Evolutionary conservation across 2,329 filamentous ascomycete genomes (phyloP).

Genomic region (Albophoma yamanashiensis): DNA sequence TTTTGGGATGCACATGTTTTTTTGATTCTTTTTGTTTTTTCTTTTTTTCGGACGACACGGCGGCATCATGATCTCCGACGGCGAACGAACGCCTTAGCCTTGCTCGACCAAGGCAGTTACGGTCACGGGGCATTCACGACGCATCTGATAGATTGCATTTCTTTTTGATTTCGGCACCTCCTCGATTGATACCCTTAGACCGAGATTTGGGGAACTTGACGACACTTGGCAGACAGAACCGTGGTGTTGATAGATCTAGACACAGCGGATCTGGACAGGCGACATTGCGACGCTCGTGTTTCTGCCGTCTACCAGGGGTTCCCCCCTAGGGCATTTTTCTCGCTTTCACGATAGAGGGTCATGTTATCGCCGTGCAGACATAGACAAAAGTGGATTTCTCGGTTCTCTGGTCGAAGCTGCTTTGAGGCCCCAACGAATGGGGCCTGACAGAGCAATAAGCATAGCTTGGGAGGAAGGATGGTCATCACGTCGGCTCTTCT

Average conservation of each 20-base stretch:
- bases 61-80: constrained; percentile 29
- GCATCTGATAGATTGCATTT: constrained; percentile 34
- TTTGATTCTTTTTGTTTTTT: constrained; percentile 7
- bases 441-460: constrained; percentile 21
- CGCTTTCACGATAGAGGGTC: constrained; percentile 32
- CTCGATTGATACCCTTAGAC: constrained; percentile 35
- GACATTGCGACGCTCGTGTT: constrained; percentile 25
- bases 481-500: constrained; percentile 22
- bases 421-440: constrained; percentile 20
- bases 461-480: constrained; percentile 20
- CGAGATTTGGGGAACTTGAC: constrained; percentile 27
- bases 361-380: constrained; percentile 35
- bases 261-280: constrained; percentile 21
- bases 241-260: constrained; percentile 24
- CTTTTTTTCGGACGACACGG: constrained; percentile 22
- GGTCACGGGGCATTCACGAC: constrained; percentile 29
- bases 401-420: constrained; percentile 39
- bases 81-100: constrained; percentile 20
- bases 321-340: constrained; percentile 27
- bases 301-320: constrained; percentile 26
- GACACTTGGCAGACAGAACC: constrained; percentile 25
- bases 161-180: constrained; percentile 30
- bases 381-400: constrained; percentile 61
- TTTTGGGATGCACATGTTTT: constrained; percentile 9
- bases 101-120: constrained; percentile 22